A percentile compares a stretch with the other conserved stretches of the same genome.
These are phyloP conservation scores for Lanmaoa pseudosensibilis DNA, from an alignment of 768 basidiomycete species.

Conservation along the genomic window DNA sequence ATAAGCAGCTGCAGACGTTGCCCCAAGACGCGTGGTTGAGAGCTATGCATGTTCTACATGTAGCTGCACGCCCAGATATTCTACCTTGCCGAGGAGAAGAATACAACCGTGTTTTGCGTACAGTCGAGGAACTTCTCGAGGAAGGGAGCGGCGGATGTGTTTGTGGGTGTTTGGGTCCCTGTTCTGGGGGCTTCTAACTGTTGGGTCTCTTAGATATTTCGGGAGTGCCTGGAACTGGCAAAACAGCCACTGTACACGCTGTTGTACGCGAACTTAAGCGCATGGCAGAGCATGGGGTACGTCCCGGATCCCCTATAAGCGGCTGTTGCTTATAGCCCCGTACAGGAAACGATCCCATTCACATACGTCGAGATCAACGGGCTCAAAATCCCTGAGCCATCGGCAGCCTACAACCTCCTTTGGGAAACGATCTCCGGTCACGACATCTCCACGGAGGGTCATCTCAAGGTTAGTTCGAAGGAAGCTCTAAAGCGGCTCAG, in stretches of 20 bases:
- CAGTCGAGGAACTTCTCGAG: constrained; percentile 83
- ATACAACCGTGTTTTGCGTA: constrained; percentile 69
- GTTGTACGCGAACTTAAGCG: constrained; percentile 87
- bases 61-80: constrained; percentile 86
- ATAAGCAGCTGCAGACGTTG: constrained; percentile 48
- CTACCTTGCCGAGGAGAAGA: constrained; percentile 89
- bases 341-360: constrained; percentile 89
- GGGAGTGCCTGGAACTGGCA: constrained; percentile 98
- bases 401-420: constrained; percentile 87
- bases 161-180: constrained; percentile 52
- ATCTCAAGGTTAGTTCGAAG: constrained; percentile 69
- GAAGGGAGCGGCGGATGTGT: constrained; percentile 95
- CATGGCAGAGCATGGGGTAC: constrained; percentile 79
- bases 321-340: background rate
- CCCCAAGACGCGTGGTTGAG: constrained; percentile 80
- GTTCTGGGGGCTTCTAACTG: background rate
- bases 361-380: constrained; percentile 98
- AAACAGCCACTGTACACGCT: constrained; percentile 96
- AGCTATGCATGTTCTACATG: constrained; percentile 89
- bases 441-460: constrained; percentile 59
- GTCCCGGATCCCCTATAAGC: constrained; percentile 21
- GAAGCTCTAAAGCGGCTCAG: constrained; percentile 81
- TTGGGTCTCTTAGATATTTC: constrained; percentile 71
- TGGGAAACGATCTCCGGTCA: constrained; percentile 93
- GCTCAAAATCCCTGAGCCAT: constrained; percentile 86